Conservation (phyloP, 441 rosid species). For the Erodium moschatum region DNA sequence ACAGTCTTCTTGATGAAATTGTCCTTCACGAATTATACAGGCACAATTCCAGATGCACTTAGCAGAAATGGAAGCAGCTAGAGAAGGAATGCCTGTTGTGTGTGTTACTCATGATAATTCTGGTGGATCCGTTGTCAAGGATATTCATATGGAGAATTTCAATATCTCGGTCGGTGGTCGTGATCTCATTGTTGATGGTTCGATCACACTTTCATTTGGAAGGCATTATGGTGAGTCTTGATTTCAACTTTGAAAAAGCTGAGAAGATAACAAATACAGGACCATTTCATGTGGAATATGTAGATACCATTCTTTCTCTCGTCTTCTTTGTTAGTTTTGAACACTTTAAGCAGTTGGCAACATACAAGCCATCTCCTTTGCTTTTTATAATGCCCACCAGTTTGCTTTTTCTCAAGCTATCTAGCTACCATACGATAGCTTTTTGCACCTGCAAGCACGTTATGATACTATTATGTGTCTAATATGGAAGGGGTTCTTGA, state of each 20-base stretch:
- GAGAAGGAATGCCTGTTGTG: constrained; percentile 86
- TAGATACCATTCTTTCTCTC: not conserved
- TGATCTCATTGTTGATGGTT: constrained; percentile 85
- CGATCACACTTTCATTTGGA: constrained; percentile 78
- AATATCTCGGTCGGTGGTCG: constrained; percentile 92
- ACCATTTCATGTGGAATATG: not conserved
- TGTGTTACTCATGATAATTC: constrained; percentile 64
- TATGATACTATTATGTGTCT: not conserved
- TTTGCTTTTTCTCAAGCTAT: not conserved
- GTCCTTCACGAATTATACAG: constrained; percentile 32
- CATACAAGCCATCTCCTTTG: not conserved
- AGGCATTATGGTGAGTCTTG: constrained; percentile 77
- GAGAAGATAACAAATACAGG: not conserved
- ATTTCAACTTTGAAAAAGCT: constrained; percentile 9
- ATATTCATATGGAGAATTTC: constrained; percentile 87
- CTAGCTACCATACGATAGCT: not conserved
- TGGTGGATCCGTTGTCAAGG: constrained; percentile 68
- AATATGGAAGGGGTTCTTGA: not conserved
- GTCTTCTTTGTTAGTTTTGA: not conserved
- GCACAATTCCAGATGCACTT: constrained; percentile 77
- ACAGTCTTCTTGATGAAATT: not conserved
- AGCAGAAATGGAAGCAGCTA: constrained; percentile 90
- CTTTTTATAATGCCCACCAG: not conserved
- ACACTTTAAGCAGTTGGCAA: not conserved
- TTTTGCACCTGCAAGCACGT: not conserved